phyloP scores from a whole-genome alignment of 2,329 filamentous ascomycete species.

The Trichophyton simii region DNA sequence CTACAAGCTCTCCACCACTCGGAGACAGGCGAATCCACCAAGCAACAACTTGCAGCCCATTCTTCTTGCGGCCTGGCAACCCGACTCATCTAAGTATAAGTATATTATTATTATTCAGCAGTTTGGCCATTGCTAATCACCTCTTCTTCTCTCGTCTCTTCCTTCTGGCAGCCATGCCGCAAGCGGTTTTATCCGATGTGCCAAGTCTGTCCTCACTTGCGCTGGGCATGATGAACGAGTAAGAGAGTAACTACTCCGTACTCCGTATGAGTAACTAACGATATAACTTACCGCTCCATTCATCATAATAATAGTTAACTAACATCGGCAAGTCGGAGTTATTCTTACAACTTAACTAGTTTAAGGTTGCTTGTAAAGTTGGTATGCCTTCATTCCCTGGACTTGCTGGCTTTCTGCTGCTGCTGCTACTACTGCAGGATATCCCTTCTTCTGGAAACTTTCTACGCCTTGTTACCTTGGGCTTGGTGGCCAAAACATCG shows the following conservation, averaged over 20 bases:
- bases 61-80: neutral
- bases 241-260: too few relatives aligned
- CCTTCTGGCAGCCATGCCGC: neutral
- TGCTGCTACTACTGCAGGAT: neutral
- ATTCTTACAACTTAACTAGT: neutral
- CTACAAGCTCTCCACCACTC: constrained; percentile 1
- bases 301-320: too few relatives aligned
- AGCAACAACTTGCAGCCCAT: neutral
- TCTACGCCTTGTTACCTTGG: neutral
- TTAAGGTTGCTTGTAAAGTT: neutral
- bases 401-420: neutral
- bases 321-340: too few relatives aligned
- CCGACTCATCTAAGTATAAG: neutral
- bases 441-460: neutral
- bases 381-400: neutral
- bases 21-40: neutral
- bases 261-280: neutral
- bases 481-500: neutral
- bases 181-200: neutral
- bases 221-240: neutral
- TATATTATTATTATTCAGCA: too few relatives aligned
- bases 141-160: too few relatives aligned
- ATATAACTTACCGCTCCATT: neutral
- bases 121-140: too few relatives aligned
- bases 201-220: neutral